Conservation (phyloP, 805 yeast species). For the Candida xiaguanensis region DNA sequence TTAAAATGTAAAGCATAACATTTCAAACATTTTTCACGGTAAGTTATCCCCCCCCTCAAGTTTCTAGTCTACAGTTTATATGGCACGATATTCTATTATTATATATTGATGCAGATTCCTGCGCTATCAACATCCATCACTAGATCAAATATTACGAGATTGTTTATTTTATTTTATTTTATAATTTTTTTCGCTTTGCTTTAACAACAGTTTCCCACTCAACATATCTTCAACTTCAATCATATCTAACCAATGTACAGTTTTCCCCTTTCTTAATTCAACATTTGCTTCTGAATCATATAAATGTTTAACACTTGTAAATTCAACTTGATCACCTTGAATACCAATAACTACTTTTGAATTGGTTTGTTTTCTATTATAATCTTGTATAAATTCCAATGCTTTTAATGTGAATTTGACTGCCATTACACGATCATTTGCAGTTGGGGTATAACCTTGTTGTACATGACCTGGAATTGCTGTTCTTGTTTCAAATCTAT, state of each 20-base stretch:
- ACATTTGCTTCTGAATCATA: conserved; percentile 62
- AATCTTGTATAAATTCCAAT: conserved; percentile 61
- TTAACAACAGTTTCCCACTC: conserved; percentile 61
- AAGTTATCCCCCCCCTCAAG: no score
- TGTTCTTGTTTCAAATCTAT: conserved; percentile 70
- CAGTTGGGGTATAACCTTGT: conserved; percentile 76
- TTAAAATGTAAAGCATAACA: no score
- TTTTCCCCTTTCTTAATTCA: conserved; percentile 59
- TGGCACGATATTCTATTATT: no score
- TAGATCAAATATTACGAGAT: background rate
- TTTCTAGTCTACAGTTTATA: no score
- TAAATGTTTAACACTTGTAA: conserved; percentile 52
- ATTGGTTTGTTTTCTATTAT: conserved; percentile 11
- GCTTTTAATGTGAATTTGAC: conserved; percentile 69
- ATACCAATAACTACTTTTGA: conserved; percentile 64
- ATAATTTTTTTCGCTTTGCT: conserved; percentile 5
- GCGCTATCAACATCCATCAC: no score
- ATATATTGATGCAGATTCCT: no score
- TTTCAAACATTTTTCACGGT: no score
- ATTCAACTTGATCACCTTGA: conserved; percentile 60
- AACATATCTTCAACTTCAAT: conserved; percentile 60
- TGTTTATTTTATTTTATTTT: background rate
- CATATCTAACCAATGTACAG: conserved; percentile 66
- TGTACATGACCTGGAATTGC: conserved; percentile 87
- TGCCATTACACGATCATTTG: conserved; percentile 75